Conservation (phyloP, 345 rosid genomes). For the Triadica sebifera region DNA sequence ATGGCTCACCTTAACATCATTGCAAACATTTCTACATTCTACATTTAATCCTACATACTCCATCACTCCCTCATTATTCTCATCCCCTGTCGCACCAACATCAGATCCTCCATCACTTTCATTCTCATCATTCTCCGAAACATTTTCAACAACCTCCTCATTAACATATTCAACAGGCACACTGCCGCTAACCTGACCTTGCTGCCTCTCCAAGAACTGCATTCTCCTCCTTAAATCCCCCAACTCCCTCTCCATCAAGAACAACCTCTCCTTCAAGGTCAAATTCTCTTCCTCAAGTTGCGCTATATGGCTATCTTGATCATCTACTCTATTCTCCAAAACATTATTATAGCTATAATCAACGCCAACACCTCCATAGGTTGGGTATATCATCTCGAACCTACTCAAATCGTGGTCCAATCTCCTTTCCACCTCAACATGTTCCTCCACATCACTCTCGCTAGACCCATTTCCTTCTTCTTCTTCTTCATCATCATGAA, state of each 20-base stretch:
- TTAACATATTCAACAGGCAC: constrained; percentile 43
- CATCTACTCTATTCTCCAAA: constrained; percentile 90
- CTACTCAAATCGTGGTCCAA: constrained; percentile 94
- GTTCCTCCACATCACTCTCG: constrained; percentile 98
- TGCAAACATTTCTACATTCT: constrained; percentile 18
- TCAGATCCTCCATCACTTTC: constrained; percentile 70
- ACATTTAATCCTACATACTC: constrained; percentile 11
- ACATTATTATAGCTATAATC: constrained; percentile 56
- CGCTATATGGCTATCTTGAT: constrained; percentile 90
- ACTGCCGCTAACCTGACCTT: constrained; percentile 25
- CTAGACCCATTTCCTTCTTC: constrained; percentile 82
- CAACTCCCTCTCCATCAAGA: constrained; percentile 86
- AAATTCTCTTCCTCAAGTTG: constrained; percentile 93
- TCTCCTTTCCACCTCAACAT: constrained; percentile 88
- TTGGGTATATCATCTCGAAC: constrained; percentile 96
- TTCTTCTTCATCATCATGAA: constrained; percentile 79
- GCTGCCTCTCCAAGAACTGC: constrained; percentile 75
- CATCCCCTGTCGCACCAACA: constrained; percentile 29
- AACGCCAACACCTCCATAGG: constrained; percentile 38
- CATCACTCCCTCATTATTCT: constrained; percentile 15
- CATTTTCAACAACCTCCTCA: constrained; percentile 37
- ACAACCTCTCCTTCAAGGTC: constrained; percentile 83
- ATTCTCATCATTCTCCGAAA: constrained; percentile 39
- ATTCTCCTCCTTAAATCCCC: constrained; percentile 85
- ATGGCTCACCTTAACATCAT: constrained; percentile 27